These are phyloP conservation scores for Diplodia seriata DNA, from an alignment of 2,329 filamentous ascomycete genomes.

Conservation along the genomic window DNA sequence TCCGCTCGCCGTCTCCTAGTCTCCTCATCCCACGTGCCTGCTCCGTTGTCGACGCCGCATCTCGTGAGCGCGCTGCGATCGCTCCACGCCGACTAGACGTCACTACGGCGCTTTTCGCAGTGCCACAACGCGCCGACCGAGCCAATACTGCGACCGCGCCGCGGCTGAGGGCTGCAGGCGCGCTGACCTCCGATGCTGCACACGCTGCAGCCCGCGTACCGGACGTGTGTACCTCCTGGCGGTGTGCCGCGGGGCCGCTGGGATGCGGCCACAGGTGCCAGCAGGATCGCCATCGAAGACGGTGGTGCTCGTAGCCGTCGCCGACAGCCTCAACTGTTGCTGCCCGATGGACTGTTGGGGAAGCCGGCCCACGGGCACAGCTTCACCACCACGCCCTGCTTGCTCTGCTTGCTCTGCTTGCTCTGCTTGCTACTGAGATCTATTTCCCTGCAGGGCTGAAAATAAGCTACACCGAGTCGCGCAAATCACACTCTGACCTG, in stretches of 20 bases:
- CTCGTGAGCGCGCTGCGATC: constrained; percentile 23
- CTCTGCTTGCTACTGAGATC: neutral
- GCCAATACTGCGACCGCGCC: constrained; percentile 10
- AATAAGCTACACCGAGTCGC: constrained; percentile 18
- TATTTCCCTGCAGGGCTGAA: constrained; percentile 25
- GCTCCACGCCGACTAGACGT: constrained; percentile 11
- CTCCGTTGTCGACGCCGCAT: constrained; percentile 3
- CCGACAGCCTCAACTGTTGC: constrained; percentile 6
- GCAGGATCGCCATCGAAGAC: constrained; percentile 15
- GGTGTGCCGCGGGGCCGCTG: constrained; percentile 2
- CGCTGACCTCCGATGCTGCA: constrained; percentile 26
- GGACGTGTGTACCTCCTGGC: constrained; percentile 9
- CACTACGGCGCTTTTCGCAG: constrained; percentile 11
- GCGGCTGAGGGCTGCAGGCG: constrained; percentile 13
- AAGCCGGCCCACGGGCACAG: neutral
- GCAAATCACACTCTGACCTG: constrained; percentile 19
- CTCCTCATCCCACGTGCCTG: constrained; percentile 24
- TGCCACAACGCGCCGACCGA: constrained; percentile 4
- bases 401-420: too few species aligned
- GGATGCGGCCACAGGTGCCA: neutral
- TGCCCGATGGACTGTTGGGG: constrained; percentile 24
- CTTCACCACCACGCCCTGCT: neutral
- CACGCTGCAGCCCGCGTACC: too few species aligned
- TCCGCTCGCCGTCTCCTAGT: constrained; percentile 14
- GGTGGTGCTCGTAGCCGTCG: constrained; percentile 1